phyloP scores from a whole-genome alignment of 805 yeast genomes.

The Ogataea pilisensis region DNA sequence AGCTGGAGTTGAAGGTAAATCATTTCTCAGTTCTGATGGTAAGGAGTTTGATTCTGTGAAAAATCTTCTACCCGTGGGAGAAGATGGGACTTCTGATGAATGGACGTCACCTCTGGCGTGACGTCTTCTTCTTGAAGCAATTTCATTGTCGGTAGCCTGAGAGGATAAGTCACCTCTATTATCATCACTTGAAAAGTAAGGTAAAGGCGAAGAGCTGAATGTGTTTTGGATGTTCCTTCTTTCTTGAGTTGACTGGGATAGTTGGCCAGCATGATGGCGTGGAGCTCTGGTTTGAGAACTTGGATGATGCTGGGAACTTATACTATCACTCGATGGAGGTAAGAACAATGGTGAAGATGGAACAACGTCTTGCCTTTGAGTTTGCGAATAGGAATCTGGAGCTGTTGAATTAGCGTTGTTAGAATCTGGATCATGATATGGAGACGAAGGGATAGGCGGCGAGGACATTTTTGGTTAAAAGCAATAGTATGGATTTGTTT shows the following conservation, averaged over 20 bases:
- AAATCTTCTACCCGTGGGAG: conserved; percentile 63
- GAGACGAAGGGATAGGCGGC: conserved; percentile 26
- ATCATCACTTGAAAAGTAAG: conserved; percentile 45
- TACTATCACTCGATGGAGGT: conserved; percentile 39
- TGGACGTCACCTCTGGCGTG: conserved; percentile 74
- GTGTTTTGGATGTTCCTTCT: conserved; percentile 7
- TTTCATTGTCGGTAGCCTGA: conserved; percentile 38
- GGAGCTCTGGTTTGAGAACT: conserved; percentile 35
- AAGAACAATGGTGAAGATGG: conserved; percentile 58
- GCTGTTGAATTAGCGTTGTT: conserved; percentile 25
- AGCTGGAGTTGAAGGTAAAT: conserved; percentile 5
- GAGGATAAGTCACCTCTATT: conserved; percentile 31
- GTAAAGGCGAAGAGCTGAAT: conserved; percentile 44
- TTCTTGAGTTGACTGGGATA: conserved; percentile 1
- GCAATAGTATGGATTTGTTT: background rate
- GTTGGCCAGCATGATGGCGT: conserved; percentile 8
- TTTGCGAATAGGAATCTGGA: conserved; percentile 36
- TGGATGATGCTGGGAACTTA: conserved; percentile 15
- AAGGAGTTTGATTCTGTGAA: conserved; percentile 40
- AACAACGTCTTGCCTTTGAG: conserved; percentile 32
- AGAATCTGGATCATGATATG: conserved; percentile 19
- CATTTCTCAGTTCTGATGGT: conserved; percentile 21
- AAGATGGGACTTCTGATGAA: conserved; percentile 60
- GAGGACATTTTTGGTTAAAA: conserved; percentile 21
- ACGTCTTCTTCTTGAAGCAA: conserved; percentile 41